Percentiles rank a stretch among this genome's conserved stretches.
phyloP scores from a whole-genome alignment of 192 early-diverging fungal species.

The Coemansia sp. region DNA sequence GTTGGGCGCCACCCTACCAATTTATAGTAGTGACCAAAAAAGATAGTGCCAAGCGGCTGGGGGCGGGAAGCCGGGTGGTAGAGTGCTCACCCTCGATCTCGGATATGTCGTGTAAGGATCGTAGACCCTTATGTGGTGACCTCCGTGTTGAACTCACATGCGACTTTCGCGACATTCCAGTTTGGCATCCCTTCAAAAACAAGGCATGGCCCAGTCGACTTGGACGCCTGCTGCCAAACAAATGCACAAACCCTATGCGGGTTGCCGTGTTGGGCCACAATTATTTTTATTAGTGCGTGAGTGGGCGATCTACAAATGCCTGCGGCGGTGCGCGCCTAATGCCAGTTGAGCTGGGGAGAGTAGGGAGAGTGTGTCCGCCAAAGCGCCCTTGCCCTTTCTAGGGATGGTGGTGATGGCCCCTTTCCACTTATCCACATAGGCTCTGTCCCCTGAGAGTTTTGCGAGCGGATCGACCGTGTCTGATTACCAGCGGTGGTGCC shows the following conservation, averaged over 20 bases:
- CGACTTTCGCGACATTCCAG: constrained; percentile 3
- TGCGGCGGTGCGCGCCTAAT: neutral
- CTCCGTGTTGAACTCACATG: constrained; percentile 6
- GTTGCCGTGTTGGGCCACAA: constrained; percentile 6
- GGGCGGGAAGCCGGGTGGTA: neutral
- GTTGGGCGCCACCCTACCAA: neutral
- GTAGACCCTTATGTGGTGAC: constrained; percentile 5
- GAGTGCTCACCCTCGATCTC: constrained; percentile 10
- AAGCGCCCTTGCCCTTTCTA: neutral
- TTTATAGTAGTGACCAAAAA: constrained; percentile 7
- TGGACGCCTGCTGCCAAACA: neutral
- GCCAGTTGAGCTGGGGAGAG: neutral
- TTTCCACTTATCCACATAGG: constrained; percentile 5
- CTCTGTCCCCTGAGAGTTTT: constrained; percentile 9
- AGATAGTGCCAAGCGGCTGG: constrained; percentile 3
- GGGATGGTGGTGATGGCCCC: neutral
- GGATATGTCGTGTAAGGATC: constrained; percentile 6
- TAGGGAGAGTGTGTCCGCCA: neutral
- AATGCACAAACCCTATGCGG: constrained; percentile 3
- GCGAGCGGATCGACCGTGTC: constrained; percentile 6
- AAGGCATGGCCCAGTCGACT: neutral
- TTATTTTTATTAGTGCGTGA: neutral
- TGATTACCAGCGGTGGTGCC: constrained; percentile 6
- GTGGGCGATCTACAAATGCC: neutral
- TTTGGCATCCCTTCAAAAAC: constrained; percentile 1